Base-by-base conservation (phyloP, 768 basidiomycete genomes). In the Mycena latifolia region DNA sequence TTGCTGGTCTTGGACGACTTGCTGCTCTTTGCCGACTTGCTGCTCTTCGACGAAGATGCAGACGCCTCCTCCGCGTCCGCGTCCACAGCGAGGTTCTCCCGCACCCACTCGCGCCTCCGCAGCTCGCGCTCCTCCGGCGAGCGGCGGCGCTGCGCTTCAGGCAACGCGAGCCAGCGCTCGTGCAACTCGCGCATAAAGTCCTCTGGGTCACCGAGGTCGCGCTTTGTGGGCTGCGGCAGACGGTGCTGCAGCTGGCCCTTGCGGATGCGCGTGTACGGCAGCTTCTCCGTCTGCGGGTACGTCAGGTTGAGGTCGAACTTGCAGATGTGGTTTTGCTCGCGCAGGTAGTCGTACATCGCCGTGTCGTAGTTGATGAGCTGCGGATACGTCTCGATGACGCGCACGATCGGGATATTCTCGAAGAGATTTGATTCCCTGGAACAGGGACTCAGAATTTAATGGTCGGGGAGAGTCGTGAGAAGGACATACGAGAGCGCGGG, bases 331-430 rank as follows among this genome's bases (percentile, higher is more conserved):
- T 80, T 75, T 90, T 91, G 89, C 67, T 85, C 79, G 66, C 84
- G 81, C 76, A 92, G 92, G 73, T 90, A 90, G 62, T 88, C 81
- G 72, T 84, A 88, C 11, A 90, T 88, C 14, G 84, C 82, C 50
- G 82, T 79, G 67, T 93, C 87, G 69, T 92, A 92, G 35, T 85
- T 86, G 57, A 93, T 91, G 18, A 92, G 77, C 73, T 92, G 91
- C 2, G 92, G 92, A 72, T 89, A 91, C 1, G 92, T 92, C 76
- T 91, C 85, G n/a, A 92, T 75, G 35, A 55, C 47, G 46, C 47
- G 53, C 35, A 62, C 10, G 41, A 62, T 33, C 22, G 55, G 53
- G 33, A 63, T 62, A 53, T 63, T 63, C 54, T 56, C 51, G 31
- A 57, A 65, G 37, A 58, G 52, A 35, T 55, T 52, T 33, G 57